phyloP scores from a whole-genome alignment of 495 filamentous ascomycete genomes.

The Penicillium silybi region DNA sequence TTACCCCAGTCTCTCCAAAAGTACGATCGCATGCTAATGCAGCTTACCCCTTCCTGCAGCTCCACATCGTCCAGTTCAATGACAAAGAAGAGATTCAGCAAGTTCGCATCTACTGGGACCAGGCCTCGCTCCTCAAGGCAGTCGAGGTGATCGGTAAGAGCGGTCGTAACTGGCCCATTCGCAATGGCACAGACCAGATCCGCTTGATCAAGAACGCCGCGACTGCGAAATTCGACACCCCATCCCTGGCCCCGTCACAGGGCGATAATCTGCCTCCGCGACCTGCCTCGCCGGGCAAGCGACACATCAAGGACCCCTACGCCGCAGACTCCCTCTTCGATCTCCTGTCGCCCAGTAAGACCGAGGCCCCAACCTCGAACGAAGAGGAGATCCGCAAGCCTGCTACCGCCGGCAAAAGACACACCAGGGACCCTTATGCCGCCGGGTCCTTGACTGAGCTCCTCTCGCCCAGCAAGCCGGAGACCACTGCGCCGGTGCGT shows the following conservation, averaged over 20 bases:
- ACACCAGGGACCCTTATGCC: constrained; percentile 23
- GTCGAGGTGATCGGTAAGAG: constrained; percentile 88
- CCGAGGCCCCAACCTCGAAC: constrained; percentile 16
- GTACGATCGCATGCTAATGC: constrained; percentile 24
- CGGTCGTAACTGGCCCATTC: constrained; percentile 90
- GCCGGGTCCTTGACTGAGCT: constrained; percentile 23
- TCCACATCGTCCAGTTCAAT: constrained; percentile 88
- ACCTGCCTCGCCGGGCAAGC: constrained; percentile 46
- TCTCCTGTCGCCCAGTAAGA: constrained; percentile 33
- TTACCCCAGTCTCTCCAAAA: not conserved
- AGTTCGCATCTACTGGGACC: constrained; percentile 91
- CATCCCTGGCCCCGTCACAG: constrained; percentile 10
- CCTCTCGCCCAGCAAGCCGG: constrained; percentile 23
- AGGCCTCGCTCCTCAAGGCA: constrained; percentile 86
- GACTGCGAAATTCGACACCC: constrained; percentile 14
- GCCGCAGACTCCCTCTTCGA: constrained; percentile 59
- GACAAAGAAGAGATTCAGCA: constrained; percentile 69
- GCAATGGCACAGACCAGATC: constrained; percentile 79
- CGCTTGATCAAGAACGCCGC: constrained; percentile 58
- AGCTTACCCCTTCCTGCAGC: constrained; percentile 52
- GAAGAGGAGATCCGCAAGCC: not conserved
- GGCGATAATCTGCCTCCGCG: constrained; percentile 34
- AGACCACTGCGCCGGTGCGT: constrained; percentile 18
- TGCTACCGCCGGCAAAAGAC: constrained; percentile 17
- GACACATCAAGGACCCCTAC: constrained; percentile 63